phyloP scores from a whole-genome alignment of 805 yeast genomes.

The Sungouiozyma intestinalis region DNA sequence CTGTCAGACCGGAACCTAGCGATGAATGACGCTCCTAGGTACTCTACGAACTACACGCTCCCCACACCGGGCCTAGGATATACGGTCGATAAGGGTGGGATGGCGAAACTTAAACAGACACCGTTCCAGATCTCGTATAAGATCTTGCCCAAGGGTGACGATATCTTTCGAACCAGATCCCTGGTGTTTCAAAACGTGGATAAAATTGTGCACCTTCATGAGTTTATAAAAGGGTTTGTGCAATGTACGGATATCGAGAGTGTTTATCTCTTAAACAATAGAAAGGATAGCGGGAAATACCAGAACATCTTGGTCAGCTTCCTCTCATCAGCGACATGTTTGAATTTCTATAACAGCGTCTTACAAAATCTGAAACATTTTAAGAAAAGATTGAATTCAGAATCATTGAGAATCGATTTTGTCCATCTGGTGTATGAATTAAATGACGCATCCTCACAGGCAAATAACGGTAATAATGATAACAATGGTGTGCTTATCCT shows the following conservation, averaged over 20 bases:
- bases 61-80: not conserved
- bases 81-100: not conserved
- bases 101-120: not conserved
- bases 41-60: not conserved
- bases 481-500: too few species aligned
- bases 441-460: conserved; percentile 14
- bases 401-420: conserved; percentile 29
- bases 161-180: conserved; percentile 26
- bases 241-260: conserved; percentile 56
- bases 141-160: conserved; percentile 24
- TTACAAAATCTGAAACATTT: conserved; percentile 30
- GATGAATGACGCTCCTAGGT: not conserved
- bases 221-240: conserved; percentile 32
- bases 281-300: conserved; percentile 25
- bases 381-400: conserved; percentile 31
- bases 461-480: conserved; percentile 21
- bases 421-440: conserved; percentile 31
- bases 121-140: conserved; percentile 18
- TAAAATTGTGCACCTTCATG: conserved; percentile 13
- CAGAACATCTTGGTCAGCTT: conserved; percentile 21
- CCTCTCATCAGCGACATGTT: conserved; percentile 27
- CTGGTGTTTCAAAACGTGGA: conserved; percentile 21
- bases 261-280: conserved; percentile 33
- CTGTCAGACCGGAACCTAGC: not conserved
- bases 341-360: conserved; percentile 30